Conservation (phyloP, 2,329 filamentous ascomycete genomes). For the Talaromyces pinophilus region DNA sequence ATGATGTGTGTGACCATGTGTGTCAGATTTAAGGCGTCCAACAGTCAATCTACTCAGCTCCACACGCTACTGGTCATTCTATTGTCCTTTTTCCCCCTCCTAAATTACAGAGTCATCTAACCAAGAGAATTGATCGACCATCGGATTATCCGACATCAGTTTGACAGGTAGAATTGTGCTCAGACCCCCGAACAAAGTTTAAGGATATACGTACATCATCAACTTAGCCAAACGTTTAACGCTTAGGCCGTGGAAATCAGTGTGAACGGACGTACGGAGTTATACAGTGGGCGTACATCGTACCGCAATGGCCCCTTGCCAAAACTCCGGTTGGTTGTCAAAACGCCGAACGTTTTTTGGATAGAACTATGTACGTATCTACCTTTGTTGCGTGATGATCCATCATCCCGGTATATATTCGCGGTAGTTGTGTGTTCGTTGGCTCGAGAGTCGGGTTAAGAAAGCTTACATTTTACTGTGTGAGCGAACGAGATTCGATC, state of each 20-base stretch:
- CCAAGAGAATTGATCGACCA: background rate
- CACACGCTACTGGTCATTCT: background rate
- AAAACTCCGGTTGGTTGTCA: slow-evolving; percentile 7
- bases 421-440: background rate
- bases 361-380: background rate
- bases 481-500: background rate
- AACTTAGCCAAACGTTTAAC: background rate
- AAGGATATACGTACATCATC: slow-evolving; percentile 5
- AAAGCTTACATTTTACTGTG: background rate
- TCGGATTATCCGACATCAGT: background rate
- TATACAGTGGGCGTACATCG: background rate
- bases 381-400: background rate
- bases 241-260: slow-evolving; percentile 2
- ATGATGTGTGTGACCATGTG: background rate
- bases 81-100: background rate
- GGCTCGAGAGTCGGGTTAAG: background rate
- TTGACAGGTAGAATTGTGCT: slow-evolving; percentile 8
- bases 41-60: background rate
- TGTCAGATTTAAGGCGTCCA: slow-evolving; percentile 8
- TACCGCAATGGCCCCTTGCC: background rate
- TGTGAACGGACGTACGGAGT: background rate
- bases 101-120: background rate
- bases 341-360: background rate
- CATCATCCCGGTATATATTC: background rate
- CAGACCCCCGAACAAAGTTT: slow-evolving; percentile 5